Percentiles rank a stretch among this genome's conserved stretches.
Conservation (phyloP, 2,329 filamentous ascomycete genomes). For the Pseudopyricularia cyperi region DNA sequence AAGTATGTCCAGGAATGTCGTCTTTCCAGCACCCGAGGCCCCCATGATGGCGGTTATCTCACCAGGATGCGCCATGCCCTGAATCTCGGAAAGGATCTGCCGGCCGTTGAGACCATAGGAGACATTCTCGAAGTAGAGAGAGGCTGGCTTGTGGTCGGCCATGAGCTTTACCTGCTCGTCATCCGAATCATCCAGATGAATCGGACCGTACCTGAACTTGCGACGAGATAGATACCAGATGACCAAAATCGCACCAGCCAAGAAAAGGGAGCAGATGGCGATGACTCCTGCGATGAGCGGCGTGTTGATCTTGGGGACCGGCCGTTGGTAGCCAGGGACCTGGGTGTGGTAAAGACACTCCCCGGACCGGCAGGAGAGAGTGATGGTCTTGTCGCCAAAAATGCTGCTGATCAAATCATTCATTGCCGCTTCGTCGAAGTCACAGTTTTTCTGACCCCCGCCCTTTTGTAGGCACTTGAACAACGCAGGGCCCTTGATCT, state of each 20-base stretch:
- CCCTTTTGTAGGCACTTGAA: conserved; percentile 62
- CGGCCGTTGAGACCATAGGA: conserved; percentile 80
- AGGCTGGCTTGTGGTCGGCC: conserved; percentile 80
- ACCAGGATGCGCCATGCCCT: conserved; percentile 84
- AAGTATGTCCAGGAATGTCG: conserved; percentile 89
- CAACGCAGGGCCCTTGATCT: conserved; percentile 75
- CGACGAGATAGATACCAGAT: conserved; percentile 84
- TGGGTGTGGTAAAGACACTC: conserved; percentile 92
- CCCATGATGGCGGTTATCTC: conserved; percentile 97
- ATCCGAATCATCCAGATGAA: conserved; percentile 78
- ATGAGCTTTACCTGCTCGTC: conserved; percentile 81
- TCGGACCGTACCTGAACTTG: conserved; percentile 54
- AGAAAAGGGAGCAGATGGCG: conserved; percentile 63
- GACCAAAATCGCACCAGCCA: conserved; percentile 71
- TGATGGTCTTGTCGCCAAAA: conserved; percentile 86
- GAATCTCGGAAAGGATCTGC: conserved; percentile 66
- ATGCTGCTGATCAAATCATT: conserved; percentile 77
- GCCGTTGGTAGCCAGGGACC: conserved; percentile 77
- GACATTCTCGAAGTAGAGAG: conserved; percentile 79
- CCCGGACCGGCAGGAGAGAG: conserved; percentile 67
- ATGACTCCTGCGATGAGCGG: conserved; percentile 92
- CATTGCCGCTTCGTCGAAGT: conserved; percentile 86
- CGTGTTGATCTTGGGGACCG: conserved; percentile 91
- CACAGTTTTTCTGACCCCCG: conserved; percentile 53
- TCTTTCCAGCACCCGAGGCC: conserved; percentile 93